Conservation (phyloP, 129 eudicot genomes). For the Logfia minima region DNA sequence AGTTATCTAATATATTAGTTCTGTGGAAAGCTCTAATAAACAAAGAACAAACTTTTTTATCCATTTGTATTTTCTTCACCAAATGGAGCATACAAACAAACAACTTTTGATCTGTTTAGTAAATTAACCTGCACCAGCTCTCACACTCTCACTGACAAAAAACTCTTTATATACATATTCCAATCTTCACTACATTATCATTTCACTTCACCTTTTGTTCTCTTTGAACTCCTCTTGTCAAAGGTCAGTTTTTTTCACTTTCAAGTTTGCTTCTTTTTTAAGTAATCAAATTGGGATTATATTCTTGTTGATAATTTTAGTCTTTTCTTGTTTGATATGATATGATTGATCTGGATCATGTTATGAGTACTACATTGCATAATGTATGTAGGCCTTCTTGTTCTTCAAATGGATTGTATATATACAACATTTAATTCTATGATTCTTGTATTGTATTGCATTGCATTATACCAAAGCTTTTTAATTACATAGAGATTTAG, state of each 20-base stretch:
- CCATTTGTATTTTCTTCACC: background rate
- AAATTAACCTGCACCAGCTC: constrained; percentile 19
- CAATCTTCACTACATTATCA: constrained; percentile 30
- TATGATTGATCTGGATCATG: constrained; percentile 37
- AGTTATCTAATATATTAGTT: too few relatives aligned
- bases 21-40: too few relatives aligned
- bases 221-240: constrained; percentile 35
- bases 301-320: constrained; percentile 13
- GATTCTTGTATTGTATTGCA: background rate
- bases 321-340: constrained; percentile 9
- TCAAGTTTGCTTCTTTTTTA: constrained; percentile 26
- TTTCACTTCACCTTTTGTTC: constrained; percentile 29
- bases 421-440: too few relatives aligned
- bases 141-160: constrained; percentile 29
- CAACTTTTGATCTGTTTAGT: constrained; percentile 13
- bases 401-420: background rate
- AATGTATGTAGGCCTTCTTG: constrained; percentile 11
- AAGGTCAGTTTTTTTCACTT: constrained; percentile 41
- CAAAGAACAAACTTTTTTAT: too few relatives aligned
- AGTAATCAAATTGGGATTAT: constrained; percentile 16
- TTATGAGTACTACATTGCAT: constrained; percentile 22
- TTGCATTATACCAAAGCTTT: background rate
- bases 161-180: constrained; percentile 31
- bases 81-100: constrained; percentile 19
- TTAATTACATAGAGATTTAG: too few relatives aligned